A percentile compares a stretch with the other conserved stretches of the same genome.
Evolutionary conservation across 345 rosid genomes (phyloP).

Genomic region (Orychophragmus violaceus): DNA sequence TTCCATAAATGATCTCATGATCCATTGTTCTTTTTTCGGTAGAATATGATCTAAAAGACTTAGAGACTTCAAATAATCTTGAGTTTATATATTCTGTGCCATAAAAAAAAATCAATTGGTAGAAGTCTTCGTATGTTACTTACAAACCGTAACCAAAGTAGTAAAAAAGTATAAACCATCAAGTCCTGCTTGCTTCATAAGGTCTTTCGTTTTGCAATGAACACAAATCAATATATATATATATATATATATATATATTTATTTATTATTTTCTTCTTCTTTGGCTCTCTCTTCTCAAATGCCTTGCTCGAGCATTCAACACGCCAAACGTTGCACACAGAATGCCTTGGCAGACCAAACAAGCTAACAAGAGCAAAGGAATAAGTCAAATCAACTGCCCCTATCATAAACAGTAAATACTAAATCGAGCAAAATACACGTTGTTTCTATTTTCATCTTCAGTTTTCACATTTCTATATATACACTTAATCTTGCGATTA

Average conservation of each 20-base stretch:
- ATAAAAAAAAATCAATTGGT: not conserved
- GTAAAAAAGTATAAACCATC: not conserved
- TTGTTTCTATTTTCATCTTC: not conserved
- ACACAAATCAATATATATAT: not conserved
- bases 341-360: too few species aligned
- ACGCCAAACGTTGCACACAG: too few species aligned
- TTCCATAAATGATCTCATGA: too few species aligned
- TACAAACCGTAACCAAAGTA: not conserved
- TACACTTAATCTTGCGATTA: not conserved
- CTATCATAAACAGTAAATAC: not conserved
- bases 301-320: too few species aligned
- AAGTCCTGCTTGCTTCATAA: not conserved
- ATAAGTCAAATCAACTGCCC: not conserved
- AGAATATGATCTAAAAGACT: too few species aligned
- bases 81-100: too few species aligned
- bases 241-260: too few species aligned
- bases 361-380: too few species aligned
- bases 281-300: too few species aligned
- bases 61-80: too few species aligned
- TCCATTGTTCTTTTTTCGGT: too few species aligned
- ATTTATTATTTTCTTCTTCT: too few species aligned
- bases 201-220: not conserved
- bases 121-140: not conserved
- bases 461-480: not conserved
- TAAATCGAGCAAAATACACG: not conserved